Evolutionary conservation across 768 basidiomycete genomes (phyloP).

Genomic region (Termitomyces sp.): DNA sequence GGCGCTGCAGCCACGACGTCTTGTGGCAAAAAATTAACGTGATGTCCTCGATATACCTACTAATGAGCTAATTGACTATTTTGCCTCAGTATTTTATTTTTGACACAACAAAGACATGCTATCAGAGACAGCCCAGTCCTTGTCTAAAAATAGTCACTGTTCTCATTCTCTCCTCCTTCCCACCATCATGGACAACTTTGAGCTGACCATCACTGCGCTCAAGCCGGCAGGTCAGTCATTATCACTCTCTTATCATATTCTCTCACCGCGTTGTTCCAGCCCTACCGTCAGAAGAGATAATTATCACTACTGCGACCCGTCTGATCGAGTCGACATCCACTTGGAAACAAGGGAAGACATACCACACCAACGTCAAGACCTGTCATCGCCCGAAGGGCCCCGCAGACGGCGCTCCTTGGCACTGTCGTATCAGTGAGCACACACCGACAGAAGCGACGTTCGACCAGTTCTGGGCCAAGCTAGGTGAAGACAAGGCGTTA

Average conservation of each 20-base stretch:
- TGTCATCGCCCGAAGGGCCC: conserved; percentile 45
- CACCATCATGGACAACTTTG: conserved; percentile 19
- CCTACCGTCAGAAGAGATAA: conserved; percentile 54
- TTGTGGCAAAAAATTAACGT: conserved; percentile 15
- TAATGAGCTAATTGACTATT: conserved; percentile 4
- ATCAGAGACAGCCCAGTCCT: not conserved
- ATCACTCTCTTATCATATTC: not conserved
- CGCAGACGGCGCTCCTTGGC: conserved; percentile 59
- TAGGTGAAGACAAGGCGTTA: conserved; percentile 59
- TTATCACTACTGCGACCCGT: conserved; percentile 47
- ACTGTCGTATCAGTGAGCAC: conserved; percentile 66
- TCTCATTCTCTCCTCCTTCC: conserved; percentile 4
- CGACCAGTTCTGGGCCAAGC: conserved; percentile 66
- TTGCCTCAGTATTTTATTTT: not conserved
- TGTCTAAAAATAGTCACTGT: conserved; percentile 10
- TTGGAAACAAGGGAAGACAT: conserved; percentile 70
- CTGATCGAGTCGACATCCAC: conserved; percentile 49
- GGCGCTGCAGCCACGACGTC: conserved; percentile 14
- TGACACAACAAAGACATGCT: not conserved
- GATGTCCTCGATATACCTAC: conserved; percentile 8
- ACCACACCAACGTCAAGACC: conserved; percentile 53
- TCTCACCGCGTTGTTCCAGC: conserved; percentile 30
- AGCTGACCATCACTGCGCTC: conserved; percentile 12
- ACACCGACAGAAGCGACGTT: conserved; percentile 62
- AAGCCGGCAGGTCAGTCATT: conserved; percentile 10